These are phyloP conservation scores for Citrus inodora DNA, from an alignment of 345 rosid genomes.

Conservation along the genomic window DNA sequence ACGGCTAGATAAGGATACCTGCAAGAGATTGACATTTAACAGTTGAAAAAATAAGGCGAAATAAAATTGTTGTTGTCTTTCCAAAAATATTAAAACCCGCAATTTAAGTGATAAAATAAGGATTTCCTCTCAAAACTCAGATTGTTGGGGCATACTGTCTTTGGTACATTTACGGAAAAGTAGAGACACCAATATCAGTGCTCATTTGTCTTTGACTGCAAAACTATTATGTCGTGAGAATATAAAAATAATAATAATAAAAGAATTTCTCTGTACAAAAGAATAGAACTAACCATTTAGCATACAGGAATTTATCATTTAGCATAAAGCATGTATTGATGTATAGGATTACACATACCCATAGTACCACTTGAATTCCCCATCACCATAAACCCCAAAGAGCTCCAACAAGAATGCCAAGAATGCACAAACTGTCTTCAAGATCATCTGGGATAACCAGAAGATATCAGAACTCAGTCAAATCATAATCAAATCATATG, in stretches of 20 bases:
- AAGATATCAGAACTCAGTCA: constrained; percentile 6
- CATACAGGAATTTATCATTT: not conserved
- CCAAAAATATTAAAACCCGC: not conserved
- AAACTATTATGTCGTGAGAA: not conserved
- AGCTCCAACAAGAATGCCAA: constrained; percentile 67
- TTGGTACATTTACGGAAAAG: not conserved
- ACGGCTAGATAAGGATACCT: constrained; percentile 78
- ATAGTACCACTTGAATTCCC: constrained; percentile 79
- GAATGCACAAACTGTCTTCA: constrained; percentile 78
- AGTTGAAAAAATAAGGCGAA: not conserved
- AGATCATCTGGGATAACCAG: constrained; percentile 65
- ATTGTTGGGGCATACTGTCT: not conserved
- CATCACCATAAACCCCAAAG: constrained; percentile 71
- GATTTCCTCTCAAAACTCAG: not conserved
- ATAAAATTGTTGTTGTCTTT: not conserved
- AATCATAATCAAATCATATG: not conserved
- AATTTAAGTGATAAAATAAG: not conserved
- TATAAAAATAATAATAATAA: not conserved
- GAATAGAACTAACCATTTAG: not conserved
- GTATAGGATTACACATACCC: constrained; percentile 45
- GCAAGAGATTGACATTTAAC: constrained; percentile 9
- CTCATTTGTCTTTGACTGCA: not conserved
- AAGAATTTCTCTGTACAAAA: not conserved
- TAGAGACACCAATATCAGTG: not conserved
- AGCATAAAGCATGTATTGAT: not conserved